A percentile compares a stretch with the other conserved stretches of the same genome.
phyloP scores from a whole-genome alignment of 2,329 filamentous ascomycete genomes.

The Xylaria sp. region DNA sequence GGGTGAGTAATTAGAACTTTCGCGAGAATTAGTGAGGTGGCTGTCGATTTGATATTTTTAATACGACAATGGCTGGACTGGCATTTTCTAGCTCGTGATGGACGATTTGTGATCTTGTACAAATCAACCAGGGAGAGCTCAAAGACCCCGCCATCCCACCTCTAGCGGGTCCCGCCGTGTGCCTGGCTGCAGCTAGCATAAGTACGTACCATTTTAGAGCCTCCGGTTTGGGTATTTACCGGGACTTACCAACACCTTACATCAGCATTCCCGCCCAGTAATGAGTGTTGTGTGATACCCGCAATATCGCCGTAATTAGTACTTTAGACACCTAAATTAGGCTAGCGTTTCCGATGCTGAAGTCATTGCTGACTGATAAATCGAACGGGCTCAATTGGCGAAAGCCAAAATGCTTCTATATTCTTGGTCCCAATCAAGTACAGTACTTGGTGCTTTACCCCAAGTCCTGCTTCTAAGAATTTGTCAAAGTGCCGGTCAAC shows the following conservation, averaged over 20 bases:
- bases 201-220: conserved; percentile 12
- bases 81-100: conserved; percentile 29
- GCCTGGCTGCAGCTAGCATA: conserved; percentile 13
- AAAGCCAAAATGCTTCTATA: background rate
- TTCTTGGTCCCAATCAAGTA: background rate
- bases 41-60: conserved; percentile 19
- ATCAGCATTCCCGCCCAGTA: conserved; percentile 37
- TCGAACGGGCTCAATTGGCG: background rate
- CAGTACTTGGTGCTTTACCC: background rate
- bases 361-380: conserved; percentile 38
- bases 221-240: conserved; percentile 4
- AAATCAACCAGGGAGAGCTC: conserved; percentile 34
- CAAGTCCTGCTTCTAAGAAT: background rate
- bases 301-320: conserved; percentile 34
- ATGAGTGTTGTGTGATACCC: conserved; percentile 1
- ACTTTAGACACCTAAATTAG: background rate
- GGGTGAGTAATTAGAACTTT: conserved; percentile 9
- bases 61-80: conserved; percentile 1
- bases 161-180: conserved; percentile 23
- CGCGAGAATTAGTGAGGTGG: conserved; percentile 20
- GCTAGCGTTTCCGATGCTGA: conserved; percentile 23
- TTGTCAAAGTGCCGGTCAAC: conserved; percentile 15
- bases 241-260: conserved; percentile 46
- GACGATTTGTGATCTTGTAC: conserved; percentile 39
- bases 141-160: conserved; percentile 35